Conservation (phyloP, 768 basidiomycete genomes). For the Naganishia kalamii region DNA sequence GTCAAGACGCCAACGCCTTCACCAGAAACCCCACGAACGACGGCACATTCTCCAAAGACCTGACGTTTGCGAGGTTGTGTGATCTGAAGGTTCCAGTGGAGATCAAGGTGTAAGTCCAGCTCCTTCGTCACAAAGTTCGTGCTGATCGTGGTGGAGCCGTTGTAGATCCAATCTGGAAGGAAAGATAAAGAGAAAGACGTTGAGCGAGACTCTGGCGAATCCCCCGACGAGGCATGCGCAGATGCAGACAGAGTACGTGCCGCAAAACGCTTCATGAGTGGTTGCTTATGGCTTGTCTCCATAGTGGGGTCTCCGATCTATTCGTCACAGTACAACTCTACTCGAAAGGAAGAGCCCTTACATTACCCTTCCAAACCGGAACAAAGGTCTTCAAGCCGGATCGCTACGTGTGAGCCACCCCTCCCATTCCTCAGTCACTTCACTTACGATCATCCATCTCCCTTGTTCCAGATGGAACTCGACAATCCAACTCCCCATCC, state of each 20-base stretch:
- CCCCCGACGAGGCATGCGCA: conserved; percentile 79
- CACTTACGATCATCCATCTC: not conserved
- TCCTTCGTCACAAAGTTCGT: too few species aligned
- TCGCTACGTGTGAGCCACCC: conserved; percentile 9
- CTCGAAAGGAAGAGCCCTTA: conserved; percentile 86
- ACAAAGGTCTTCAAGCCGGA: conserved; percentile 55
- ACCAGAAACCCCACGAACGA: not conserved
- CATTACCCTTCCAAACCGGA: conserved; percentile 82
- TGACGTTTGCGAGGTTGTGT: conserved; percentile 83
- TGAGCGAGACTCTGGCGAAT: conserved; percentile 73
- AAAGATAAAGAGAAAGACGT: conserved; percentile 60
- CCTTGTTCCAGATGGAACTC: conserved; percentile 74
- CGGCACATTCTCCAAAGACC: conserved; percentile 63
- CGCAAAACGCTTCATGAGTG: conserved; percentile 24
- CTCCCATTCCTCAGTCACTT: not conserved
- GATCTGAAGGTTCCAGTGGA: conserved; percentile 83
- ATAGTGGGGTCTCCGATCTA: conserved; percentile 80
- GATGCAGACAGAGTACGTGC: conserved; percentile 60
- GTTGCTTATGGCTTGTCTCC: not conserved
- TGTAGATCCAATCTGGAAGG: conserved; percentile 60
- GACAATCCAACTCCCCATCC: conserved; percentile 83
- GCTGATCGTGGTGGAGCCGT: not conserved
- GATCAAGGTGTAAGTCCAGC: conserved; percentile 42
- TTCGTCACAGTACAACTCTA: conserved; percentile 88
- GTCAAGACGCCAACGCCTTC: not conserved